Evolutionary conservation across 2,329 filamentous ascomycete genomes (phyloP).

Genomic region (Verticillium nubilum): DNA sequence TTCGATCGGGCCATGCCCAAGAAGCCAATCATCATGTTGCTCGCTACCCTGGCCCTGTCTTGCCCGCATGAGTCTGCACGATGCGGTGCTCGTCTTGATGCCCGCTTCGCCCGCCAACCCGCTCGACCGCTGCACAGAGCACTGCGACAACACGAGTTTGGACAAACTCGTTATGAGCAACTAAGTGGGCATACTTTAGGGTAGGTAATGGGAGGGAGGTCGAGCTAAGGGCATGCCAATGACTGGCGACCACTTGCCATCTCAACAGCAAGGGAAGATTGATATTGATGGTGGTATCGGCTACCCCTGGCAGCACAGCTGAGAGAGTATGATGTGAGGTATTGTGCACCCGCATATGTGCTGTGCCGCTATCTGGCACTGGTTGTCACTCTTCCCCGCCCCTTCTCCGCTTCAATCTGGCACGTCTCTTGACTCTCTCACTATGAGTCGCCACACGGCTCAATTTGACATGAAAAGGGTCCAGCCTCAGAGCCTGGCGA

Average conservation of each 20-base stretch:
- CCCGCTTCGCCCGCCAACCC: background rate
- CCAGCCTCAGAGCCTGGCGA: background rate
- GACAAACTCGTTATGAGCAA: background rate
- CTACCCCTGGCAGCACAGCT: no score
- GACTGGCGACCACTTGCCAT: background rate
- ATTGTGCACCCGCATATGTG: background rate
- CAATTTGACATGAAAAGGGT: background rate
- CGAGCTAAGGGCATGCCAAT: background rate
- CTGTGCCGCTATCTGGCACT: background rate
- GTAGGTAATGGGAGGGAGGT: no score
- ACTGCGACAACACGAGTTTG: background rate
- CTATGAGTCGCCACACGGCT: background rate
- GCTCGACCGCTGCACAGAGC: background rate
- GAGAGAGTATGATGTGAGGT: background rate
- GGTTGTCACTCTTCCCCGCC: background rate
- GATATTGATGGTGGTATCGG: no score
- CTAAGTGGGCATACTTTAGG: no score
- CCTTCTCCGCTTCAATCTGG: background rate
- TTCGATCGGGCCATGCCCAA: conserved; percentile 15
- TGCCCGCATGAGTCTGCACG: background rate
- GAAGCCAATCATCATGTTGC: conserved; percentile 12
- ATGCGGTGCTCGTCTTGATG: background rate
- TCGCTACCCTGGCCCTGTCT: conserved; percentile 4
- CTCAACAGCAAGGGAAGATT: background rate
- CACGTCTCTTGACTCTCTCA: background rate